Conservation (phyloP, 2,329 filamentous ascomycete genomes). For the Fusarium poae region DNA sequence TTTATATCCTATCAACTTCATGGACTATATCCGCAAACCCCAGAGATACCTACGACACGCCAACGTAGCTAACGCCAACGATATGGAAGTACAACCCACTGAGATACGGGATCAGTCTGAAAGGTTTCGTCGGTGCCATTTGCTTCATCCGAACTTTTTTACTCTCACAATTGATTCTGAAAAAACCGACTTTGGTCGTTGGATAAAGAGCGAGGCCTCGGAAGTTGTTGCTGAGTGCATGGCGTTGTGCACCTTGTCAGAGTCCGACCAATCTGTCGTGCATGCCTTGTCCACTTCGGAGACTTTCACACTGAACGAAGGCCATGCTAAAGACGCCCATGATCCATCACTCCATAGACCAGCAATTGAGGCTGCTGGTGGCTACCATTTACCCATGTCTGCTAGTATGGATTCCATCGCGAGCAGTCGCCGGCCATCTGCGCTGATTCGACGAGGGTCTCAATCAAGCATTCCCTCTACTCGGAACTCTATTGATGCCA, state of each 20-base stretch:
- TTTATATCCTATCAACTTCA: conserved; percentile 86
- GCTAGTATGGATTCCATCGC: conserved; percentile 61
- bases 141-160: conserved; percentile 88
- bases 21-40: conserved; percentile 87
- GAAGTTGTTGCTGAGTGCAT: conserved; percentile 86
- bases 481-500: conserved; percentile 56
- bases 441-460: conserved; percentile 58
- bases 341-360: conserved; percentile 59
- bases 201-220: conserved; percentile 82
- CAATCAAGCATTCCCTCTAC: conserved; percentile 66
- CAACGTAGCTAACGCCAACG: conserved; percentile 76
- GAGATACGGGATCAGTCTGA: conserved; percentile 83
- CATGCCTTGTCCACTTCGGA: conserved; percentile 42
- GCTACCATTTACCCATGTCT: conserved; percentile 68
- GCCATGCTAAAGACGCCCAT: conserved; percentile 51
- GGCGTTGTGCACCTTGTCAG: conserved; percentile 66
- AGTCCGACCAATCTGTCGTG: conserved; percentile 45
- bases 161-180: conserved; percentile 83
- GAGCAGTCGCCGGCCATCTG: conserved; percentile 56
- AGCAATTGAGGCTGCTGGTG: conserved; percentile 53
- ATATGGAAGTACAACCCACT: conserved; percentile 81
- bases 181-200: conserved; percentile 79
- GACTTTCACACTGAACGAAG: conserved; percentile 47
- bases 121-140: conserved; percentile 77
- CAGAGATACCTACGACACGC: conserved; percentile 81